Evolutionary conservation across 1,139 yeast genomes (phyloP).

Genomic region (Candida glucosophila): DNA sequence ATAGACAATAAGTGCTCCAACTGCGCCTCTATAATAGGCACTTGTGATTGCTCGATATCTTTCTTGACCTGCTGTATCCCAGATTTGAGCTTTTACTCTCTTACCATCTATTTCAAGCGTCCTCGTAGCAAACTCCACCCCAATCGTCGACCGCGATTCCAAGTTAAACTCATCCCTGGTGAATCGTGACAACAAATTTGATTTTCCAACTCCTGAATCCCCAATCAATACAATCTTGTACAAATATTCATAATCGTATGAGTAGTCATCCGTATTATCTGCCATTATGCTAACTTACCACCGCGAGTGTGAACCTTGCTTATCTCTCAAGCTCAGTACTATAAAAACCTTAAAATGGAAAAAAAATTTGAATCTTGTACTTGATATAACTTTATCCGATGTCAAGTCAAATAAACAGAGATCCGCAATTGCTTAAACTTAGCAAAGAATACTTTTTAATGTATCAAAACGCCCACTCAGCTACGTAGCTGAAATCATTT

Average conservation of each 20-base stretch:
- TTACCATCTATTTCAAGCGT: constrained; percentile 93
- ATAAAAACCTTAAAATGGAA: too few species aligned
- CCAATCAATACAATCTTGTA: constrained; percentile 96
- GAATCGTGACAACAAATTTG: constrained; percentile 87
- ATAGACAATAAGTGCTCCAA: constrained; percentile 92
- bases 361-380: too few species aligned
- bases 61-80: constrained; percentile 99
- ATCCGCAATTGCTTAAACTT: too few species aligned
- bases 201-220: constrained; percentile 96
- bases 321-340: too few species aligned
- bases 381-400: too few species aligned
- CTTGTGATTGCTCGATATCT: constrained; percentile 96
- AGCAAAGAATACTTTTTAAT: too few species aligned
- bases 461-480: too few species aligned
- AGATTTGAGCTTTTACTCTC: constrained; percentile 93
- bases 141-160: constrained; percentile 91
- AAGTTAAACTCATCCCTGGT: constrained; percentile 93
- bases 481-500: too few species aligned
- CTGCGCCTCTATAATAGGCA: constrained; percentile 97
- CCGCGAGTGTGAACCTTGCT: too few species aligned
- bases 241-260: constrained; percentile 90
- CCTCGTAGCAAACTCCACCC: constrained; percentile 96
- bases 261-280: constrained; percentile 59
- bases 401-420: too few species aligned
- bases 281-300: constrained; percentile 20